Evolutionary conservation across 2,329 filamentous ascomycete genomes (phyloP).

Genomic region (Helotiales sp.): DNA sequence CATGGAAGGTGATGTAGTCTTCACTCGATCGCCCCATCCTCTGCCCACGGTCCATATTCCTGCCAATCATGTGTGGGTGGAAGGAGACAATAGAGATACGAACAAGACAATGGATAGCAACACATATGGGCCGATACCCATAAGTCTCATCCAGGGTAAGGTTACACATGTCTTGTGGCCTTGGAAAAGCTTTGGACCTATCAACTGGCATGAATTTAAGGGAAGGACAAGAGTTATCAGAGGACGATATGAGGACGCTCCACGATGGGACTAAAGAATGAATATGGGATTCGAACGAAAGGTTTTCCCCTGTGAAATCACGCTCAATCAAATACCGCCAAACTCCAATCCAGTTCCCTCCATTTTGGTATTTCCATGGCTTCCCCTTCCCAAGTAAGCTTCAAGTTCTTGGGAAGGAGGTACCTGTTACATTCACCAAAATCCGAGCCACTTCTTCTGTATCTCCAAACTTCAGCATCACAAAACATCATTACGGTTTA

Average conservation of each 20-base stretch:
- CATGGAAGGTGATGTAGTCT: slow-evolving; percentile 75
- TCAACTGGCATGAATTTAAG: slow-evolving; percentile 56
- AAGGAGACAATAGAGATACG: slow-evolving; percentile 70
- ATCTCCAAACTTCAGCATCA: too few species aligned
- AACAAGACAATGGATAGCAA: slow-evolving; percentile 80
- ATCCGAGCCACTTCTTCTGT: too few species aligned
- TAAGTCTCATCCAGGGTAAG: slow-evolving; percentile 71
- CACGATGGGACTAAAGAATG: slow-evolving; percentile 15
- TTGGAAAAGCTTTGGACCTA: slow-evolving; percentile 54
- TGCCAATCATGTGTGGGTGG: slow-evolving; percentile 88
- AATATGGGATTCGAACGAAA: too few species aligned
- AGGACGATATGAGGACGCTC: slow-evolving; percentile 27
- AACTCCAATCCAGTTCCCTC: too few species aligned
- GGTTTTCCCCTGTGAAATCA: too few species aligned
- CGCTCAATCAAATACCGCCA: too few species aligned
- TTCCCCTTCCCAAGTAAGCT: too few species aligned
- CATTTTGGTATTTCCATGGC: too few species aligned
- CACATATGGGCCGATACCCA: slow-evolving; percentile 81
- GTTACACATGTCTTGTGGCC: slow-evolving; percentile 75
- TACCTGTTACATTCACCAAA: too few species aligned
- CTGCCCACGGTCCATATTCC: slow-evolving; percentile 64
- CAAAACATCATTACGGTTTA: too few species aligned
- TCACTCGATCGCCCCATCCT: slow-evolving; percentile 62
- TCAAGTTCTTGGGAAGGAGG: too few species aligned
- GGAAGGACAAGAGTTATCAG: slow-evolving; percentile 42